phyloP scores from a whole-genome alignment of 495 filamentous ascomycete genomes.

The Aspergillus biplanus region DNA sequence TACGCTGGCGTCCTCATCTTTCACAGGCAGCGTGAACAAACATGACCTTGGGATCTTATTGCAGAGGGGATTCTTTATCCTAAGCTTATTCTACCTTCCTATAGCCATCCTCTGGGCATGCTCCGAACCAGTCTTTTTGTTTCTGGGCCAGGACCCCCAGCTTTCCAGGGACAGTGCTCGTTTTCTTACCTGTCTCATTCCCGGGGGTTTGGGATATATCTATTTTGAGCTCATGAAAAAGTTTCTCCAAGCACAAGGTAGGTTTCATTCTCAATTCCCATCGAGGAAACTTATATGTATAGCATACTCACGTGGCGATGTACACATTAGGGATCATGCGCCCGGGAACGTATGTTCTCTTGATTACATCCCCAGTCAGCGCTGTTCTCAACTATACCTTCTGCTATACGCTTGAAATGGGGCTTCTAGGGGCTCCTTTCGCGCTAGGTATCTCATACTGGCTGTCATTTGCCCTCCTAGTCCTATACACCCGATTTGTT shows the following conservation, averaged over 20 bases:
- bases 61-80: conserved; percentile 76
- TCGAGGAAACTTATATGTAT: neutral
- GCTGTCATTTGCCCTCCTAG: conserved; percentile 77
- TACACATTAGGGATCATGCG: conserved; percentile 70
- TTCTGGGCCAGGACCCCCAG: conserved; percentile 77
- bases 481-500: conserved; percentile 75
- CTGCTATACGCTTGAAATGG: conserved; percentile 70
- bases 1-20: conserved; percentile 84
- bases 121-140: conserved; percentile 75
- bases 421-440: conserved; percentile 78
- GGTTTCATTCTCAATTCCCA: neutral
- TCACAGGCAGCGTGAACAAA: conserved; percentile 80
- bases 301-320: neutral
- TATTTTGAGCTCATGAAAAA: conserved; percentile 95
- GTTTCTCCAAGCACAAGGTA: conserved; percentile 87
- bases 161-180: conserved; percentile 74
- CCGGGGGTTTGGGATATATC: conserved; percentile 86
- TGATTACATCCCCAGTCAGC: conserved; percentile 82
- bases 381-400: conserved; percentile 79
- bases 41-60: conserved; percentile 83
- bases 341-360: conserved; percentile 83
- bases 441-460: conserved; percentile 89
- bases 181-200: conserved; percentile 78
- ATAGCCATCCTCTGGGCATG: conserved; percentile 77
- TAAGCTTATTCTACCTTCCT: conserved; percentile 75